Evolutionary conservation across 164 flowering plant genomes (phyloP), one percentile per base, ranked within the genome.

Genomic region (Litsea cubeba): DNA sequence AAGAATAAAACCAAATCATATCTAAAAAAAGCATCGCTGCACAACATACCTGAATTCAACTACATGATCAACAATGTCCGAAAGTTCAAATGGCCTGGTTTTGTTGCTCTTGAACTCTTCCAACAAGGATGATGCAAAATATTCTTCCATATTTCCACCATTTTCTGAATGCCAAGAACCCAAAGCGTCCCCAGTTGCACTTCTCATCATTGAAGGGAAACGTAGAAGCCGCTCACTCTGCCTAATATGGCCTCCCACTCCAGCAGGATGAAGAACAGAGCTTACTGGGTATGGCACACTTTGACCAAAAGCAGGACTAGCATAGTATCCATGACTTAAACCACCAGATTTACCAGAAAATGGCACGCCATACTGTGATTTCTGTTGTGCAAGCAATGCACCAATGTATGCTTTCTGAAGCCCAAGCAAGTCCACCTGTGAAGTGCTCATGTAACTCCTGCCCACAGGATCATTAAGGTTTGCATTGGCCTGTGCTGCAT

Each of bases 51-150:
- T 93, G 86, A 95, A 92, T 77, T 95, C 96, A 85, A 93, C 85
- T 24, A 93, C 89, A 84, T 92, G 94, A 68, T 77, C 93, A 77
- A 75, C 81, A 81, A 95, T 86, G 40, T 95, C 97, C 5, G 91
- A 82, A 32, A 95, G 90, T 76, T 95, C 97, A 82, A 91, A 87
- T 76, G 85, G 77, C 73, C 81, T 82, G 65, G 85, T 79, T 80
- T 93, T 93, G 78, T 85, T 91, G 83, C 77, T 87, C 85, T 95
- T 95, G 79, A 91, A 85, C 82, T 88, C 92, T 75, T 92, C 98
- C 51, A 92, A 66, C 74, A 89, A 78, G 20, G 90, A 83, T 66
- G 93, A 85, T 23, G 69, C 73, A 70, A 71, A 78, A 65, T 77
- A 79, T 74, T 84, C 90, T 54, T 85, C 90, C 75, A 83, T 28